Evolutionary conservation across 305 asterid species (phyloP).

Genomic region (Striga hermonthica): DNA sequence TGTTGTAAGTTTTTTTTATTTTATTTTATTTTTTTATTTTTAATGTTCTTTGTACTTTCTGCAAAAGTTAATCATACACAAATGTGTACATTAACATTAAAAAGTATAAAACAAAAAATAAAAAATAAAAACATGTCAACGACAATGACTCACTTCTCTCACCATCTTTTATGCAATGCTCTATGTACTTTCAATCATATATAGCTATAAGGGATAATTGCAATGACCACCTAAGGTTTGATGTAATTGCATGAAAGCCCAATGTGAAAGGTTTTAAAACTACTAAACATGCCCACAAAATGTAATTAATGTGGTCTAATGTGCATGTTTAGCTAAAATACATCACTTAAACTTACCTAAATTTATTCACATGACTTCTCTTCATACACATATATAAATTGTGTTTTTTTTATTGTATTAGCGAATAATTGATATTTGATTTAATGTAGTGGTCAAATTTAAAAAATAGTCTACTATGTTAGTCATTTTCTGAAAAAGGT

Average conservation of each 20-base stretch:
- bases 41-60: slow-evolving; percentile 45
- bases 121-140: slow-evolving; percentile 51
- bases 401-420: neutral
- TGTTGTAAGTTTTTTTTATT: slow-evolving; percentile 37
- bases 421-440: too few species aligned
- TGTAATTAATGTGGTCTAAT: neutral
- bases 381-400: neutral
- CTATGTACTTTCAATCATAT: slow-evolving; percentile 36
- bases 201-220: neutral
- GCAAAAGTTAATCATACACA: slow-evolving; percentile 19
- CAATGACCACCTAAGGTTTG: neutral
- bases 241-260: neutral
- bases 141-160: slow-evolving; percentile 65
- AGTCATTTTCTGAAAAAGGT: too few species aligned
- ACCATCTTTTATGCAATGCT: slow-evolving; percentile 12
- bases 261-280: neutral
- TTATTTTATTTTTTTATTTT: too few species aligned
- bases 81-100: too few species aligned
- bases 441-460: too few species aligned
- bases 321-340: neutral
- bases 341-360: neutral
- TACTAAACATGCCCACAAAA: too few species aligned
- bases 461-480: too few species aligned
- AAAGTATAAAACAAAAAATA: too few species aligned
- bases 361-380: neutral